Percentiles rank a stretch among this genome's conserved stretches.
phyloP scores from a whole-genome alignment of 345 rosid species.

The Trapa bicornis region DNA sequence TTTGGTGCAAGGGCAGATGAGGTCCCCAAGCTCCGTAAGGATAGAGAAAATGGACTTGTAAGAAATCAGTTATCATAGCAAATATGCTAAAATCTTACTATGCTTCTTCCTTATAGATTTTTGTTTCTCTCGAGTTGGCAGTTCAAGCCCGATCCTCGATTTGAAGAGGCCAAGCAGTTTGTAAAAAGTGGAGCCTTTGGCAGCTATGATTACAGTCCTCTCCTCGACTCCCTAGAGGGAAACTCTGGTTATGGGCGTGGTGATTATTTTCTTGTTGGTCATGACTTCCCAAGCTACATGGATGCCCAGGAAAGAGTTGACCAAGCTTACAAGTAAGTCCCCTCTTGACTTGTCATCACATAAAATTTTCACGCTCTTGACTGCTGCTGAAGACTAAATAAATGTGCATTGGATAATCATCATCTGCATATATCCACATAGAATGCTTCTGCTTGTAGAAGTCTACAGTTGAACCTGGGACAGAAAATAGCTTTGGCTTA shows the following conservation, averaged over 20 bases:
- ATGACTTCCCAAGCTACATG: constrained; percentile 76
- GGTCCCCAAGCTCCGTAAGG: constrained; percentile 70
- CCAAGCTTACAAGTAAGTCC: constrained; percentile 74
- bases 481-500: too few relatives aligned
- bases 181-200: constrained; percentile 89
- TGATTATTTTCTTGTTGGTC: constrained; percentile 86
- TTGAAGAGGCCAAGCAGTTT: constrained; percentile 86
- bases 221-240: constrained; percentile 88
- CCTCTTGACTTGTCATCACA: neutral
- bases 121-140: constrained; percentile 15
- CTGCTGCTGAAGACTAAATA: neutral
- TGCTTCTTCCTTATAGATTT: neutral
- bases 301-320: constrained; percentile 80
- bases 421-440: neutral
- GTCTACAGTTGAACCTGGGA: neutral
- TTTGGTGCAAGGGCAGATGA: constrained; percentile 90
- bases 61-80: constrained; percentile 7
- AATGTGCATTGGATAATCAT: neutral
- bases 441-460: neutral
- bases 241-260: constrained; percentile 92
- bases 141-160: constrained; percentile 91
- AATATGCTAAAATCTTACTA: neutral
- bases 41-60: constrained; percentile 83
- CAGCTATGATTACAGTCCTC: constrained; percentile 72
- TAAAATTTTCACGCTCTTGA: neutral